Evolutionary conservation across 2,329 filamentous ascomycete species (phyloP), one percentile per base, ranked within the genome.

Genomic region (Stenocarpella maydis): DNA sequence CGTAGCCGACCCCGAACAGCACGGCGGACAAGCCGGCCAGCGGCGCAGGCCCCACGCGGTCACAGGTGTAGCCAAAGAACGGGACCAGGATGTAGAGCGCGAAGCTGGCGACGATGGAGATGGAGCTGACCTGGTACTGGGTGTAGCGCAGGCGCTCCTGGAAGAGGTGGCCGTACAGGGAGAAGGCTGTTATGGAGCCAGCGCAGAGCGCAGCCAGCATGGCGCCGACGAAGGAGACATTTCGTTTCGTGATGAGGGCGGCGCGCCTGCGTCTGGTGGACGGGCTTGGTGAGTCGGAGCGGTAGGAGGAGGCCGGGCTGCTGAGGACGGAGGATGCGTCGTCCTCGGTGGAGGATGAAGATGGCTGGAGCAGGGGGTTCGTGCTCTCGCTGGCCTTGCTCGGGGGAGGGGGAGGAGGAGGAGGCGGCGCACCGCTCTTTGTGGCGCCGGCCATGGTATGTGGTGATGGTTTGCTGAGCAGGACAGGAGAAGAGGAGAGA

Each of bases 21-120:
- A 90, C 70, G 0, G 90, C 91, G 0, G 95, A 89, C 3, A 93
- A 79, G 2, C 96, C 80, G 0, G 93, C 92, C 10, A 97, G 86
- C 14, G 92, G 90, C 2, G 91, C 90, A 0, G 95, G 93, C 0
- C 94, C 94, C 72, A 92, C 88, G 60, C 95, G 91, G 80, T 99
- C 96, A 84, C 95, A 98, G 63, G 97, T 83, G 80, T 95, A 97
- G 45, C 96, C 96, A 75, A 97, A 91, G 49, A 96, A 75, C 2
- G 95, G 92, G 3, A 98, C 94, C n/a, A 93, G 93, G 6, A 98
- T 86, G 81, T 99, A 99, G 83, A 97, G 90, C 45, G 93, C 91
- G 47, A 98, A 83, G 78, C 95, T 95, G 67, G 94, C 94, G 19
- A 92, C 91, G 74, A 97, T 97, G 71, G 93, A 92, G 54, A 98